Evolutionary conservation across 495 filamentous ascomycete genomes (phyloP).

Genomic region (Lasiosphaeris hirsuta): DNA sequence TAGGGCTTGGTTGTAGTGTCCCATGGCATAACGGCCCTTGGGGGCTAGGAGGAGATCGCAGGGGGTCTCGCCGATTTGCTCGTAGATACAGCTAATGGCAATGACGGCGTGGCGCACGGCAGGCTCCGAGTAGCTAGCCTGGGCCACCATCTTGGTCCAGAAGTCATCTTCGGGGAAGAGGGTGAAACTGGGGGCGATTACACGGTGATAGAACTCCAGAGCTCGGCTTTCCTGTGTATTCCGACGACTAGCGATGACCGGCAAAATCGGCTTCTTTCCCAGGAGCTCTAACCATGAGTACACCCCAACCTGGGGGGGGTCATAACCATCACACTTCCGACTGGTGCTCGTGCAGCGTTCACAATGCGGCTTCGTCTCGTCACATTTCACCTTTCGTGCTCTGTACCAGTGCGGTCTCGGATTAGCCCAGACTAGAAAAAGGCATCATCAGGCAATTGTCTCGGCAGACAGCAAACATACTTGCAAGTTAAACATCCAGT

Average conservation of each 20-base stretch:
- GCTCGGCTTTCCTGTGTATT: constrained; percentile 29
- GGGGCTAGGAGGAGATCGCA: constrained; percentile 19
- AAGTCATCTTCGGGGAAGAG: constrained; percentile 48
- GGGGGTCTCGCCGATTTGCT: constrained; percentile 21
- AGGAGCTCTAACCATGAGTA: constrained; percentile 28
- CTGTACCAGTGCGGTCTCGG: constrained; percentile 5
- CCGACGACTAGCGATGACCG: constrained; percentile 19
- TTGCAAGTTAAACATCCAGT: constrained; percentile 41
- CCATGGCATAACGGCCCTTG: constrained; percentile 24
- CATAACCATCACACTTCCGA: constrained; percentile 33
- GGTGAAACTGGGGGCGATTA: constrained; percentile 36
- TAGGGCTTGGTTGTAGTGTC: constrained; percentile 36
- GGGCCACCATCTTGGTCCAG: constrained; percentile 51
- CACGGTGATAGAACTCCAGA: constrained; percentile 43
- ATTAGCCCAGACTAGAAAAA: constrained; percentile 3
- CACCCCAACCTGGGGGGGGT: constrained; percentile 10
- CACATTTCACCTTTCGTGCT: constrained; percentile 38
- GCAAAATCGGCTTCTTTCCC: constrained; percentile 21
- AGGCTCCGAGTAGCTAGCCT: constrained; percentile 48
- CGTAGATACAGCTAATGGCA: constrained; percentile 37
- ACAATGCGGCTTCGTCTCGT: constrained; percentile 35
- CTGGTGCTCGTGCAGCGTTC: constrained; percentile 28
- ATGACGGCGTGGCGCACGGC: constrained; percentile 56
- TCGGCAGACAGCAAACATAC: constrained; percentile 23
- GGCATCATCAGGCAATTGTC: not conserved